Evolutionary conservation across 768 basidiomycete species (phyloP).

Genomic region (Tricholoma matsutake): DNA sequence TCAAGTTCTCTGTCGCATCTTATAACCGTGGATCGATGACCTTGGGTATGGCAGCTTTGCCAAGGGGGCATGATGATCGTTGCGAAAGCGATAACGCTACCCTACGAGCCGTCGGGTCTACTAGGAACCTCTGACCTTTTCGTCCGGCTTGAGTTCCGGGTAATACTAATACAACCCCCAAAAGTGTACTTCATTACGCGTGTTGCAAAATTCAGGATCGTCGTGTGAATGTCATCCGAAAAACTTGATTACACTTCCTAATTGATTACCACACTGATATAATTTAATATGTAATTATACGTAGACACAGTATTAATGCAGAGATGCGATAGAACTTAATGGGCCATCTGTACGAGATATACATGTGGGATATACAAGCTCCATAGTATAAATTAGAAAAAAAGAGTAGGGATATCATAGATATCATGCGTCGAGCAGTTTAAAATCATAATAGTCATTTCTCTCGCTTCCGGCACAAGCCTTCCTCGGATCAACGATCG

Average conservation of each 20-base stretch:
- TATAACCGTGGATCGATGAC: too few relatives aligned
- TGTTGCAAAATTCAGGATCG: background rate
- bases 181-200: background rate
- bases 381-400: background rate
- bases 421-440: background rate
- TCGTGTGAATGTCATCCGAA: background rate
- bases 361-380: background rate
- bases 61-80: too few relatives aligned
- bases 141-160: background rate
- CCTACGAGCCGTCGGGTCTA: too few relatives aligned
- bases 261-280: too few relatives aligned
- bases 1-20: background rate
- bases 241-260: background rate
- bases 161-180: background rate
- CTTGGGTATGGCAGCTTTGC: too few relatives aligned
- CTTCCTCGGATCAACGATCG: conserved; percentile 28
- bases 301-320: background rate
- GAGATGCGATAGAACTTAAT: background rate
- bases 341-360: background rate
- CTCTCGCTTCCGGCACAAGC: background rate
- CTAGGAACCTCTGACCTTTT: background rate
- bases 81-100: too few relatives aligned
- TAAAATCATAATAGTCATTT: background rate
- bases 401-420: background rate
- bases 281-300: background rate